Evolutionary conservation across 2,329 filamentous ascomycete genomes (phyloP), one percentile per base, ranked within the genome.

Genomic region (Ceratocystis alfenasii): DNA sequence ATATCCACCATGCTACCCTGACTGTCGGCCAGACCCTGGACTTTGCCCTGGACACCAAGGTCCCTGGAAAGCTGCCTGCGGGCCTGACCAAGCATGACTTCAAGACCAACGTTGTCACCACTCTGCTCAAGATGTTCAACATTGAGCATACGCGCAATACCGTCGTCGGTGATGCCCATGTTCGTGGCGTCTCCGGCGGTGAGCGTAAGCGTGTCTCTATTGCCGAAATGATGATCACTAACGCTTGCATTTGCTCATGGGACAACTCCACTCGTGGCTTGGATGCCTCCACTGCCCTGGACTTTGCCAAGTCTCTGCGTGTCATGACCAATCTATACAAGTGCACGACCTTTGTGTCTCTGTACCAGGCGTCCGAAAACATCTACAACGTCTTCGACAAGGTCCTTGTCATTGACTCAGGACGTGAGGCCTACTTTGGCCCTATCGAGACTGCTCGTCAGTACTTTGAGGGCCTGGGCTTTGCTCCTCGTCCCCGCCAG

Each of bases 61-160:
- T 89, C 15, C 90, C 92, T 5, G 86, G 87, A 17, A 91, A 92
- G 74, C 81, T 90, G 60, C 88, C 89, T 0, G 83, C 81, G 3
- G 89, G 89, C 25, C 81, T 94, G 70, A 85, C 83, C 48, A 88
- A 88, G 73, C 74, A 76, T 5, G 85, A 88, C 17, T 93, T 93
- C 78, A 92, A 92, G 77, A 80, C 88, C 62, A 84, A 85, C 70
- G 85, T 95, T 66, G 80, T 92, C 68, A 81, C 84, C 20, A 83
- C 87, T 71, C 79, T 96, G 67, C 79, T 96, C 63, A 90, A 89
- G 72, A 94, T 95, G 88, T 95, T 96, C 79, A 94, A 93, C 73
- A 95, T 96, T 65, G 88, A 92, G 74, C 90, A 96, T 74, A 95
- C 90, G 0, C 82, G 84, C 63, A 83, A 91, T 73, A 96, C 92